Evolutionary conservation across 192 early-diverging fungal genomes (phyloP).

Genomic region (Linnemannia hyalina): DNA sequence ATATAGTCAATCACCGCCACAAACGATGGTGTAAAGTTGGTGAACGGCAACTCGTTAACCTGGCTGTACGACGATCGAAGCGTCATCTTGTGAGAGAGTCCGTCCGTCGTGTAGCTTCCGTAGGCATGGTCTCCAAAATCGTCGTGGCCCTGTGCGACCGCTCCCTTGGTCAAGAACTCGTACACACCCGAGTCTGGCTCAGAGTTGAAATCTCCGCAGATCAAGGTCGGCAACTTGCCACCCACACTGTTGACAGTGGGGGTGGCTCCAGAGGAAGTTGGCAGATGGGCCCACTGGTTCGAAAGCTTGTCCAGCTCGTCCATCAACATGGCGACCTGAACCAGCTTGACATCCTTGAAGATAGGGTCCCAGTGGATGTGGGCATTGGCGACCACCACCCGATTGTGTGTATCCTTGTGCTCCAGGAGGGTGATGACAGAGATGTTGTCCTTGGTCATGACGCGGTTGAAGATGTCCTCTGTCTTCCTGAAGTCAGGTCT

Average conservation of each 20-base stretch:
- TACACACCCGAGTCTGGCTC: slow-evolving; percentile 89
- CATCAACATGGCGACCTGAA: slow-evolving; percentile 91
- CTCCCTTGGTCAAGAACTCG: slow-evolving; percentile 84
- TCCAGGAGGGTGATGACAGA: slow-evolving; percentile 84
- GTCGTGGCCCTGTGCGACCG: slow-evolving; percentile 79
- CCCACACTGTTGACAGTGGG: neutral
- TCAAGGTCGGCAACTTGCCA: slow-evolving; percentile 66
- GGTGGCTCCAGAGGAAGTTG: slow-evolving; percentile 3
- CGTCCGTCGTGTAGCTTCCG: slow-evolving; percentile 82
- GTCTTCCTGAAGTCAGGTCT: slow-evolving; percentile 86
- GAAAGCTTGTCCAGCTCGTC: slow-evolving; percentile 82
- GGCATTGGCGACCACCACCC: slow-evolving; percentile 85
- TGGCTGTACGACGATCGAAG: slow-evolving; percentile 86
- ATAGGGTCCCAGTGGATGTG: slow-evolving; percentile 95
- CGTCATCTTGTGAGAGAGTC: slow-evolving; percentile 80
- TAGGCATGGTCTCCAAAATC: slow-evolving; percentile 86
- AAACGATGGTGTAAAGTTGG: slow-evolving; percentile 87
- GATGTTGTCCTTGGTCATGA: slow-evolving; percentile 97
- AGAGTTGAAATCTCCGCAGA: slow-evolving; percentile 96
- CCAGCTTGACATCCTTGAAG: slow-evolving; percentile 92
- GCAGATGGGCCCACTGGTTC: slow-evolving; percentile 59
- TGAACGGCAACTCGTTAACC: slow-evolving; percentile 83
- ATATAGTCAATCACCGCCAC: slow-evolving; percentile 93
- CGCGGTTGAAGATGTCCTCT: slow-evolving; percentile 94
- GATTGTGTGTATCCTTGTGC: slow-evolving; percentile 75